These are phyloP conservation scores for Saturnispora mendoncae DNA, from an alignment of 805 yeast species.

Conservation along the genomic window DNA sequence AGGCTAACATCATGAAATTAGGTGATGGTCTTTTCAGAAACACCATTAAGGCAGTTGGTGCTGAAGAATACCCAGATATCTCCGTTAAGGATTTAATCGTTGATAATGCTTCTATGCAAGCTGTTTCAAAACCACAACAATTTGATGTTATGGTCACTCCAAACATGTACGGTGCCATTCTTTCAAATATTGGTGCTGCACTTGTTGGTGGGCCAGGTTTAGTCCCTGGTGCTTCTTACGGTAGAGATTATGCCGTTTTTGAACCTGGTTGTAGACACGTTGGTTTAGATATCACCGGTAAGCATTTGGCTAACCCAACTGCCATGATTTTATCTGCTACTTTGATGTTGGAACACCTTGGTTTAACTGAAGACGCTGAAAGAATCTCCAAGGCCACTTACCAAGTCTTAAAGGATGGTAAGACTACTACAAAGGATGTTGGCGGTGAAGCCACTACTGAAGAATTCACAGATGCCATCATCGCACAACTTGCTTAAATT, in stretches of 20 bases:
- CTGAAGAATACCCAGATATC: conserved; percentile 76
- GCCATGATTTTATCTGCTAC: conserved; percentile 91
- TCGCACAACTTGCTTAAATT: conserved; percentile 36
- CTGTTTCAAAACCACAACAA: conserved; percentile 96
- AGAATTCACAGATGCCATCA: conserved; percentile 88
- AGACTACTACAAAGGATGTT: conserved; percentile 76
- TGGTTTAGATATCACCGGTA: conserved; percentile 91
- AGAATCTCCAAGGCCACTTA: conserved; percentile 84
- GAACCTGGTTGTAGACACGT: conserved; percentile 99
- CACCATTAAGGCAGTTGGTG: conserved; percentile 82
- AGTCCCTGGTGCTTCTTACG: conserved; percentile 97
- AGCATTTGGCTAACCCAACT: conserved; percentile 94
- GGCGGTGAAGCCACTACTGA: conserved; percentile 88
- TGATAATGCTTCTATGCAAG: conserved; percentile 99
- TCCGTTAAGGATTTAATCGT: conserved; percentile 88
- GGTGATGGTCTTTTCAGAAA: conserved; percentile 97
- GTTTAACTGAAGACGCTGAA: conserved; percentile 76
- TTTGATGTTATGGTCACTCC: conserved; percentile 97
- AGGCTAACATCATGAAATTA: conserved; percentile 97
- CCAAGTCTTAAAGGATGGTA: conserved; percentile 83
- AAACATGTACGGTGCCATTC: conserved; percentile 93
- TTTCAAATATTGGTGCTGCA: conserved; percentile 97
- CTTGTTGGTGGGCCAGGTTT: conserved; percentile 96
- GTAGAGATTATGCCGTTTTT: conserved; percentile 94
- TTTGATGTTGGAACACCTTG: conserved; percentile 91